Percentiles rank a stretch among this genome's conserved stretches.
phyloP scores from a whole-genome alignment of 768 basidiomycete genomes.

The Suillus decipiens region DNA sequence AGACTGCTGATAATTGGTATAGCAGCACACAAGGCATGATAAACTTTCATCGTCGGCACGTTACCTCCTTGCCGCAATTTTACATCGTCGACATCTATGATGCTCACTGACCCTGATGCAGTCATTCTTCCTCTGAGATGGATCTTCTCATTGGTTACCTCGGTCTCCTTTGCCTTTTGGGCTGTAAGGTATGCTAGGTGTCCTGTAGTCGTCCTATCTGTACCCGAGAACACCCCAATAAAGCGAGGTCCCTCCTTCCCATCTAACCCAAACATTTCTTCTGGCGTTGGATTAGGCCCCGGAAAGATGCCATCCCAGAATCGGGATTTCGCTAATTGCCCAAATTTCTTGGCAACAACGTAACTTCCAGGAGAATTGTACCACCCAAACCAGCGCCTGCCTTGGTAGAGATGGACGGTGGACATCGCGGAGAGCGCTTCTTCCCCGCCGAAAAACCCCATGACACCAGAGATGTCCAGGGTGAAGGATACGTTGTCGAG shows the following conservation, averaged over 20 bases:
- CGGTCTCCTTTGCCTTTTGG: slow-evolving; percentile 14
- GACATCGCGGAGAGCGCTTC: slow-evolving; percentile 40
- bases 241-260: slow-evolving; percentile 31
- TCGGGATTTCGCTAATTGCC: slow-evolving; percentile 29
- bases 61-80: slow-evolving; percentile 20
- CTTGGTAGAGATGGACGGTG: slow-evolving; percentile 33
- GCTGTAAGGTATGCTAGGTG: slow-evolving; percentile 33
- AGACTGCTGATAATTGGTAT: slow-evolving; percentile 29
- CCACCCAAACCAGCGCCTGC: slow-evolving; percentile 37
- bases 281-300: slow-evolving; percentile 29
- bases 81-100: slow-evolving; percentile 25
- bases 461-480: slow-evolving; percentile 34
- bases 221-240: slow-evolving; percentile 29
- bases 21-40: slow-evolving; percentile 19
- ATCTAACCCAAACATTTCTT: slow-evolving; percentile 30
- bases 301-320: slow-evolving; percentile 37
- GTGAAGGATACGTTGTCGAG: slow-evolving; percentile 16
- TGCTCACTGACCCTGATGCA: slow-evolving; percentile 18
- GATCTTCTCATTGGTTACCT: neutral
- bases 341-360: slow-evolving; percentile 35
- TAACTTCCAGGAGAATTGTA: slow-evolving; percentile 41
- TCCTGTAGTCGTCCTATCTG: slow-evolving; percentile 29
- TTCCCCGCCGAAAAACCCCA: slow-evolving; percentile 40
- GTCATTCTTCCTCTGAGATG: slow-evolving; percentile 22
- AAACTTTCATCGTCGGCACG: slow-evolving; percentile 8